Conservation (phyloP, 2,329 filamentous ascomycete genomes). For the Ceratocystis harringtonii region DNA sequence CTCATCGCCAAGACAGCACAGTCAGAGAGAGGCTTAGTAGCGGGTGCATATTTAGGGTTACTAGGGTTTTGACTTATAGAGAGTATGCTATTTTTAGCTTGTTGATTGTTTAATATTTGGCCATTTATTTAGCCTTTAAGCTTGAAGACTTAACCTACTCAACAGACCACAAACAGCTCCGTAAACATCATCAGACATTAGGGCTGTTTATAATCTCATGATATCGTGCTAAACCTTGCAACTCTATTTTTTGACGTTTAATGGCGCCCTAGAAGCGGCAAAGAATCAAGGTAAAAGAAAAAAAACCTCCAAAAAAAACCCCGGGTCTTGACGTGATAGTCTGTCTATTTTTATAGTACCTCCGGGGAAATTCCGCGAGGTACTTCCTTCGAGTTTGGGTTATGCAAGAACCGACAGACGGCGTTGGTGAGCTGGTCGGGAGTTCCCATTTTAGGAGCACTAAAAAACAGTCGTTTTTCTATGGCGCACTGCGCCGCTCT, state of each 20-base stretch:
- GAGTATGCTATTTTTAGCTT: neutral
- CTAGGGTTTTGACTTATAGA: neutral
- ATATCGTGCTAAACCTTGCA: neutral
- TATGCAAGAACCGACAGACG: no score
- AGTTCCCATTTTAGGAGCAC: no score
- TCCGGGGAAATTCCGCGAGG: no score
- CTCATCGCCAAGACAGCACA: no score
- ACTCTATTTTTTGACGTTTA: neutral
- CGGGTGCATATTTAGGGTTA: neutral
- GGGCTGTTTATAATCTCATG: neutral
- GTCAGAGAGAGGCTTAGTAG: neutral
- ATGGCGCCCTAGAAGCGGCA: no score
- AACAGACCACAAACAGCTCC: neutral
- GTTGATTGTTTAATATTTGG: neutral
- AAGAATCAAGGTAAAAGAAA: neutral
- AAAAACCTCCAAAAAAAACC: no score
- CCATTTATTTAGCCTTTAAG: neutral
- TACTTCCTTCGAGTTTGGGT: no score
- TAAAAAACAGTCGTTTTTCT: no score
- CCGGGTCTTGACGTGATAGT: no score
- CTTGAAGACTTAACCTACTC: neutral
- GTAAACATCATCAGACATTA: neutral
- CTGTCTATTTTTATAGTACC: no score
- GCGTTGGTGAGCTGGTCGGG: no score
- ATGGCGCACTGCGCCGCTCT: no score